Percentiles rank a stretch among this genome's conserved stretches.
phyloP scores from a whole-genome alignment of 176 grass and related monocot genomes.

The Sorghum bicolor region Sorghum_bicolor_NCBIv3 NC_012873.2:62214501-62215000 shows the following conservation, averaged over 20 bases:
- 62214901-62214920: neutral
- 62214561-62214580: neutral
- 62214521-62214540: neutral
- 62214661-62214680: neutral
- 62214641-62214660: neutral
- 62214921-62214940: slow-evolving; percentile 14
- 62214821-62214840: neutral
- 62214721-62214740: neutral
- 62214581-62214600: neutral
- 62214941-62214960: slow-evolving; percentile 49
- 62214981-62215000: slow-evolving; percentile 92
- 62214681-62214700: neutral
- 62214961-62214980: slow-evolving; percentile 68
- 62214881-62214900: neutral
- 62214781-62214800: neutral
- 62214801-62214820: neutral
- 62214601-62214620: neutral
- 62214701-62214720: neutral
- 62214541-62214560: slow-evolving; percentile 1
- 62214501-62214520: neutral
- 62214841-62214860: neutral
- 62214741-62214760: neutral
- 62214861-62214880: neutral
- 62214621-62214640: neutral
- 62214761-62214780: no score